Evolutionary conservation across 768 basidiomycete species (phyloP), one percentile per base, ranked within the genome.

Genomic region (Phylloporus sp.): DNA sequence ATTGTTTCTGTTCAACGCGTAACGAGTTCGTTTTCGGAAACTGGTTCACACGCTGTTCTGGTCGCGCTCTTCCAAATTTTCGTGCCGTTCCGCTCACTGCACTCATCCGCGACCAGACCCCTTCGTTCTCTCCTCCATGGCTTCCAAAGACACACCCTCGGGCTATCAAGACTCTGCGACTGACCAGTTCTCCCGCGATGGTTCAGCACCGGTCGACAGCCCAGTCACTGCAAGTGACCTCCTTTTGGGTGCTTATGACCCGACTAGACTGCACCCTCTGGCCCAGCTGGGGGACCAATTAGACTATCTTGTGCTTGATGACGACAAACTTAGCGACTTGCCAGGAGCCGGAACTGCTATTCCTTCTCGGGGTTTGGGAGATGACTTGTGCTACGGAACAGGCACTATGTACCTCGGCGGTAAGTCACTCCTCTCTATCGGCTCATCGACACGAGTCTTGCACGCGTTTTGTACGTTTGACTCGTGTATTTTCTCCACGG

Each of bases 381-480:
- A 99, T 76, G 97, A 99, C 76, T 75, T 99, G 54, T 97, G 94
- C 81, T 97, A 98, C 74, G 97, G 97, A 66, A 97, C 95, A 63
- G 97, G 97, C 57, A 95, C 95, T 59, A 97, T 94, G 76, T 99
- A 99, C 84, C 85, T 99, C 51, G 81, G 89, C 71, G 95, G 95
- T 97, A 68, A 68, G 91, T 85, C 56, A 54, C 27, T 51, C 70
- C 78, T 76, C 78, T 80, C 80, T 77, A 80, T 82, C 77, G 80
- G 76, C 74, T 80, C 64, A 55, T 58, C 29, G 45, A 63, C 70
- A 68, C 55, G 68, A 63, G 69, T 76, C 79, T 76, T 69, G 78
- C 73, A 64, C 67, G 66, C 63, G 61, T 62, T 68, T 66, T 70
- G 69, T 72, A 69, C 67, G 76, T 75, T 75, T 73, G 62, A 62